Conservation (phyloP, 768 basidiomycete genomes). For the Dioszegia crocea region DNA sequence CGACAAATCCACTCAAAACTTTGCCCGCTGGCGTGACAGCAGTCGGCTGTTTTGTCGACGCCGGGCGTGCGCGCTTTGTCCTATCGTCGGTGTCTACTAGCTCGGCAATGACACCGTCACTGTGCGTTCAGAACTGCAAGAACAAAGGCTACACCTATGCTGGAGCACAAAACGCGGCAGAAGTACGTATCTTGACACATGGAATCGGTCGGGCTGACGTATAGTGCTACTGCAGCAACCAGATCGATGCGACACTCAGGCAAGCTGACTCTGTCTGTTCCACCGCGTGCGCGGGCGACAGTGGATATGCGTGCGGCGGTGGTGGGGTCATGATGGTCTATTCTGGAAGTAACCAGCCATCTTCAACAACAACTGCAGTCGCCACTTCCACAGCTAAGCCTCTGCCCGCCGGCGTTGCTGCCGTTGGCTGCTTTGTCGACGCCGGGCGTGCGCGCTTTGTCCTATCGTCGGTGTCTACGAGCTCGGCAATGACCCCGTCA, state of each 20-base stretch:
- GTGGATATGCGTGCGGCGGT: neutral
- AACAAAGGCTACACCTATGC: neutral
- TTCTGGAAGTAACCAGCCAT: too few species aligned
- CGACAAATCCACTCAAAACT: neutral
- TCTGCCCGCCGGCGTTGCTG: neutral
- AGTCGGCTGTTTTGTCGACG: too few species aligned
- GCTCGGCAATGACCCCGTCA: neutral
- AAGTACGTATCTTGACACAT: neutral
- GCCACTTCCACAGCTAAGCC: too few species aligned
- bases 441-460: too few species aligned
- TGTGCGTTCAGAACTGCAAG: neutral
- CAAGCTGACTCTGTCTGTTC: neutral
- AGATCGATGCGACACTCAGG: neutral
- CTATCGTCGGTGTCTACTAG: too few species aligned
- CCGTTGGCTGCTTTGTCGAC: too few species aligned
- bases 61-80: too few species aligned
- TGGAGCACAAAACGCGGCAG: neutral
- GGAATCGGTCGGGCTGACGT: neutral
- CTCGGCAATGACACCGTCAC: neutral
- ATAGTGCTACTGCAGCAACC: slow-evolving; percentile 3
- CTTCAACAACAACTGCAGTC: too few species aligned
- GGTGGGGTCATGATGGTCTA: neutral
- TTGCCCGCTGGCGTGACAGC: too few species aligned
- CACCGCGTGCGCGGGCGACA: neutral
- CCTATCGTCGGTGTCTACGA: too few species aligned